Evolutionary conservation across 1,139 yeast species (phyloP), one percentile per base, ranked within the genome.

Genomic region (Candida frijolesensis): DNA sequence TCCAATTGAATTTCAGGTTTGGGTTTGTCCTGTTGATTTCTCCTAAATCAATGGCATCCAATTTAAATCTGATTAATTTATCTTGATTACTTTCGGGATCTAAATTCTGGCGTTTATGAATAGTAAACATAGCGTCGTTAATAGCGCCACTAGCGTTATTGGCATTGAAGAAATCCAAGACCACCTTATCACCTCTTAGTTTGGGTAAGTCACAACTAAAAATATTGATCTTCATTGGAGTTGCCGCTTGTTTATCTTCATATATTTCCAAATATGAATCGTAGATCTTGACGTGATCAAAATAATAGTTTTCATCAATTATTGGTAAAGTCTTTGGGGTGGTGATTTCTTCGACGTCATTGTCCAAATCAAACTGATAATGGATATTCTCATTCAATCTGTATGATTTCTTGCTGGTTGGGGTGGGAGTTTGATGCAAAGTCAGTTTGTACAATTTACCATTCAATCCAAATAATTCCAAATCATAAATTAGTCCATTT

Each of bases 111-210:
- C 74, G 72, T 53, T 85, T 85, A 59, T 87, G 94, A 19, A 87
- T 78, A 1, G 90, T 85, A 67, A 87, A 87, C 70, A 87, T 73
- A 0, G 94, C 82, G 52, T 86, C 86, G 60, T 87, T 86, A 12
- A 87, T 74, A 1, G 91, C 82, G 0, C 95, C 95, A 15, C 87
- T 83, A 29, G 85, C 84, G 49, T 85, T 83, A 52, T 77, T 77
- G 14, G 91, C 89, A 62, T 84, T 84, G 68, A 87, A 79, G 51
- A 87, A 77, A 64, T 87, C 94, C 51, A 84, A 69, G 47, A 85
- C 69, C 39, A 84, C 60, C 68, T 87, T 77, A 50, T 79, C 76
- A 15, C 85, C 79, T 44, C 89, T 72, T 39, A 87, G 63, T 54
- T 75, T 79, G 6, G 87, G 85, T 51, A 87, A 63, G 50, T 84